phyloP scores from a whole-genome alignment of 176 grass and related monocot genomes.

The Hsuehochloa calcarea region DNA sequence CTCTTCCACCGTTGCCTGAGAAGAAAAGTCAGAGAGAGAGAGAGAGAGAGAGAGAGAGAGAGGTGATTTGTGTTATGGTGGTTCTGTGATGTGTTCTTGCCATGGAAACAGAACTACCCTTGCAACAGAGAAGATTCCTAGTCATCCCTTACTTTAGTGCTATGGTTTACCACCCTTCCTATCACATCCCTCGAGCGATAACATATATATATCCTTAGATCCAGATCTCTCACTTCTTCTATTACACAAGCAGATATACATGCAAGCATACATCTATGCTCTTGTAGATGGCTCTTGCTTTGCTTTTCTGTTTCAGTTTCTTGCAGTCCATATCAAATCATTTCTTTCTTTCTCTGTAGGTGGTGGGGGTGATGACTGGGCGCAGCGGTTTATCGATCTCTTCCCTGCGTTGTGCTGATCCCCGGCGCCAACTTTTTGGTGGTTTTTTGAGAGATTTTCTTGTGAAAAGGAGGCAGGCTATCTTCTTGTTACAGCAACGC shows the following conservation, averaged over 20 bases:
- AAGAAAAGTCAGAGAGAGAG: too few species aligned
- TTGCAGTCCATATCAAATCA: not conserved
- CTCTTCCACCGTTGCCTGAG: too few species aligned
- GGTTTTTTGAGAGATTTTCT: not conserved
- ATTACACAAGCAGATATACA: not conserved
- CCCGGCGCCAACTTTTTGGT: not conserved
- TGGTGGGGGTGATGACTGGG: slow-evolving; percentile 32
- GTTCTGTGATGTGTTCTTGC: not conserved
- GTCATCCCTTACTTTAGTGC: not conserved
- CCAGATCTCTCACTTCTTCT: not conserved
- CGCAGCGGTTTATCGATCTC: slow-evolving; percentile 63
- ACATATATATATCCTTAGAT: not conserved
- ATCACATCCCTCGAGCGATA: not conserved
- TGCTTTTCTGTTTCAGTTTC: not conserved
- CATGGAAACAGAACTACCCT: not conserved
- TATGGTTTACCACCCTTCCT: not conserved
- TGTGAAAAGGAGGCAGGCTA: not conserved
- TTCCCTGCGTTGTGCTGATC: slow-evolving; percentile 42
- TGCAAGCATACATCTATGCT: not conserved
- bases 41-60: too few species aligned
- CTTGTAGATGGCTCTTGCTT: not conserved
- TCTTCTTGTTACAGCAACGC: slow-evolving; percentile 33
- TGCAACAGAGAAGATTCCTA: not conserved
- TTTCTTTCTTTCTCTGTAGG: not conserved
- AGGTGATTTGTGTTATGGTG: not conserved